Conservation (phyloP, 257 asterid species). For the Thymus mandschuricus region DNA sequence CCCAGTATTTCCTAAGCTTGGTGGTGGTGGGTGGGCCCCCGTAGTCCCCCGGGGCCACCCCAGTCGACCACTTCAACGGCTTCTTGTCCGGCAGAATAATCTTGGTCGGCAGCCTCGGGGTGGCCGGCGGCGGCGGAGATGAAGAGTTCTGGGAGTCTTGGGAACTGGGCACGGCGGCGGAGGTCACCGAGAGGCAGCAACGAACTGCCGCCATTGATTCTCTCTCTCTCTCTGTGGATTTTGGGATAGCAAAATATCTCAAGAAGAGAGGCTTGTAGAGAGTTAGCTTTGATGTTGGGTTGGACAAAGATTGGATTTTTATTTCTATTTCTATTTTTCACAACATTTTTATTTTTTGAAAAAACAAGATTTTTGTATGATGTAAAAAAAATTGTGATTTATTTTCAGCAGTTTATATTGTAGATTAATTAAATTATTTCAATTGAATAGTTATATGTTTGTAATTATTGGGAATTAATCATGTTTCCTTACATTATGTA, state of each 20-base stretch:
- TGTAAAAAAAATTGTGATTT: too few relatives aligned
- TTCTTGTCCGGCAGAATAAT: conserved; percentile 78
- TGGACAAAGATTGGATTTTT: too few relatives aligned
- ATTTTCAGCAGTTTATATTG: too few relatives aligned
- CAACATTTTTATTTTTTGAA: too few relatives aligned
- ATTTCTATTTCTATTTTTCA: too few relatives aligned
- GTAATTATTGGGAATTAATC: too few relatives aligned
- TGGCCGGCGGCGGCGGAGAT: conserved; percentile 41
- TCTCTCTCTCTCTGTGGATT: background rate
- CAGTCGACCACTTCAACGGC: conserved; percentile 91
- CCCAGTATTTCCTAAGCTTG: conserved; percentile 95
- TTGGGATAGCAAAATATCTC: conserved; percentile 20
- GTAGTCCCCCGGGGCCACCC: conserved; percentile 88
- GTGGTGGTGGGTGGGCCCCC: conserved; percentile 92
- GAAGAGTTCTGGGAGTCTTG: conserved; percentile 51
- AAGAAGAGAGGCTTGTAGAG: conserved; percentile 8
- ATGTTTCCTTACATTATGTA: too few relatives aligned
- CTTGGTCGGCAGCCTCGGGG: conserved; percentile 60
- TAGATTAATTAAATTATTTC: too few relatives aligned
- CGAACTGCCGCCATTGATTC: conserved; percentile 50
- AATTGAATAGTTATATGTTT: too few relatives aligned
- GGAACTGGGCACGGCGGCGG: conserved; percentile 60
- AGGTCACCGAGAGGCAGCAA: conserved; percentile 74
- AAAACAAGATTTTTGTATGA: too few relatives aligned
- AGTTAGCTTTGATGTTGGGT: too few relatives aligned